These are phyloP conservation scores for Globisporangium acanthophoron DNA, from an alignment of 352 stramenopile species.

Conservation along the genomic window DNA sequence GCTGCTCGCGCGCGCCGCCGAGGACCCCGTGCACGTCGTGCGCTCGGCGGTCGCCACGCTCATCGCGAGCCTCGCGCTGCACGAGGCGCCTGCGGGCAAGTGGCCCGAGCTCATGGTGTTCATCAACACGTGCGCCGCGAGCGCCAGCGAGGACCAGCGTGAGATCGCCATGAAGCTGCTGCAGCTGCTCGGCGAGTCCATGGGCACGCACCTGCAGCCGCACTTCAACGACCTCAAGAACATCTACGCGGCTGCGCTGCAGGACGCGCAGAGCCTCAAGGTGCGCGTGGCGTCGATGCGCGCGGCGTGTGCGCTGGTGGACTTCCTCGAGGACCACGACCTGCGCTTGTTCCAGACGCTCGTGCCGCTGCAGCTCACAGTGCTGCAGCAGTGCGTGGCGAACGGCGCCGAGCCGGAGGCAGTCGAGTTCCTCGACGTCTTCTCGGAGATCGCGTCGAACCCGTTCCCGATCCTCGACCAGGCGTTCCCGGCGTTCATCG, in stretches of 20 bases:
- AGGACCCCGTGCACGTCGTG: constrained; percentile 87
- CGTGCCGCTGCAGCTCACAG: constrained; percentile 79
- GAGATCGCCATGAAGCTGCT: constrained; percentile 94
- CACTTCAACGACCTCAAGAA: constrained; percentile 81
- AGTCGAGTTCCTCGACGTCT: constrained; percentile 85
- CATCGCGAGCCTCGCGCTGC: constrained; percentile 76
- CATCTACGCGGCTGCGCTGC: constrained; percentile 61
- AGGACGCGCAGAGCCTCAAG: constrained; percentile 78
- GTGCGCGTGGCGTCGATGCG: constrained; percentile 81
- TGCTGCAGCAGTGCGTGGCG: constrained; percentile 80
- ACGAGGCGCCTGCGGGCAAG: constrained; percentile 62
- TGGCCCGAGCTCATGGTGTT: constrained; percentile 95
- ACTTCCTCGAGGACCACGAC: constrained; percentile 78
- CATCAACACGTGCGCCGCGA: constrained; percentile 86
- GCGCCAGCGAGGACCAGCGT: constrained; percentile 75
- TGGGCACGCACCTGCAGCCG: constrained; percentile 82
- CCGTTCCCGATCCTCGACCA: constrained; percentile 83
- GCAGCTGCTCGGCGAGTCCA: constrained; percentile 90
- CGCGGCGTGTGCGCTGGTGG: constrained; percentile 67
- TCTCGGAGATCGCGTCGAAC: constrained; percentile 81
- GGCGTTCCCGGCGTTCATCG: constrained; percentile 72
- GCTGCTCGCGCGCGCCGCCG: constrained; percentile 77
- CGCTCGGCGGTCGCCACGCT: constrained; percentile 80
- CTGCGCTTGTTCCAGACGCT: constrained; percentile 66
- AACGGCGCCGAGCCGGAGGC: constrained; percentile 71